Conservation (phyloP, 2,329 filamentous ascomycete genomes). For the Colletotrichum falcatum region DNA sequence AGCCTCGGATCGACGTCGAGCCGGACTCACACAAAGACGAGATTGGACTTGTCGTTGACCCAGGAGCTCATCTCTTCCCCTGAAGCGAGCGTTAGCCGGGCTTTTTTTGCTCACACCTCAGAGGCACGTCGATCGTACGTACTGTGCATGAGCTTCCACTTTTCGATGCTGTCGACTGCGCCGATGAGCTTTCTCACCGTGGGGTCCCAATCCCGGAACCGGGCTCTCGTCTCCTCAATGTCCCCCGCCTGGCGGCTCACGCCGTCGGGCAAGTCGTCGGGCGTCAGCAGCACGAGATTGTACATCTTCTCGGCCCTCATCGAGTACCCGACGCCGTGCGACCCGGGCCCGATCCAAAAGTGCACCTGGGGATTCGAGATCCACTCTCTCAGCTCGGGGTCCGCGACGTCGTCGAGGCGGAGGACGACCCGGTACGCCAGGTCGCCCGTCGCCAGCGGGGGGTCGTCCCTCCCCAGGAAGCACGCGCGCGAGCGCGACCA, state of each 20-base stretch:
- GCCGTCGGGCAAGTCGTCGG: conserved; percentile 69
- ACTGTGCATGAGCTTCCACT: conserved; percentile 76
- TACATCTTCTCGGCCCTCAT: conserved; percentile 69
- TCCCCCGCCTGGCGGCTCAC: conserved; percentile 65
- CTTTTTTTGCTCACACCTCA: conserved; percentile 26
- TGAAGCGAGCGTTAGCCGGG: conserved; percentile 38
- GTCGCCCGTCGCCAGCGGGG: conserved; percentile 70
- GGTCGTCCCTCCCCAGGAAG: conserved; percentile 59
- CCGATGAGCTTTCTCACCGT: conserved; percentile 58
- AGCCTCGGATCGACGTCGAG: not conserved
- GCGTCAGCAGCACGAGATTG: conserved; percentile 74
- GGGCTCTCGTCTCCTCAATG: conserved; percentile 68
- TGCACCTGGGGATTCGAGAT: conserved; percentile 64
- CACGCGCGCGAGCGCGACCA: conserved; percentile 69
- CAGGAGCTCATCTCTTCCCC: conserved; percentile 64
- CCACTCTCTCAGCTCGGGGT: conserved; percentile 63
- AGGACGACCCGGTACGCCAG: conserved; percentile 74
- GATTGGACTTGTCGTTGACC: conserved; percentile 64
- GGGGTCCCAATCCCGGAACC: conserved; percentile 75
- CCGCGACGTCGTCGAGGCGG: conserved; percentile 61
- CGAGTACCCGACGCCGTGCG: conserved; percentile 73
- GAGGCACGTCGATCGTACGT: conserved; percentile 45
- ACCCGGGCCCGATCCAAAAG: conserved; percentile 73
- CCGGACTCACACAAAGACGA: conserved; percentile 58
- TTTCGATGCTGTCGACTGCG: conserved; percentile 70